These are phyloP conservation scores for Atalantia buxifolia DNA, from an alignment of 345 rosid species.

Conservation along the genomic window DNA sequence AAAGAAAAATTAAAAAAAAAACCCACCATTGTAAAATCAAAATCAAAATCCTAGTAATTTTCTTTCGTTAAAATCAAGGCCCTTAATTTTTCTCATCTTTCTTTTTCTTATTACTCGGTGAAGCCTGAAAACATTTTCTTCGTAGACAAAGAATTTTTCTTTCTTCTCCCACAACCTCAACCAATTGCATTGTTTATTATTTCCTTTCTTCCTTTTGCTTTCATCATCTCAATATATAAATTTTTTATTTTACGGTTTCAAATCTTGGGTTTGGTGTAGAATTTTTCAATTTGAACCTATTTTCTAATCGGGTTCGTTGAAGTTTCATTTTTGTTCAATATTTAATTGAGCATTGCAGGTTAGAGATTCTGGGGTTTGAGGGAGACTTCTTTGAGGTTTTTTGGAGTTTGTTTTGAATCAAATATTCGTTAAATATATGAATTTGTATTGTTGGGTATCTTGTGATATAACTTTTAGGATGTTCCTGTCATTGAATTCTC, in stretches of 20 bases:
- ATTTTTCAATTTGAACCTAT: conserved; percentile 5
- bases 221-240: background rate
- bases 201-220: background rate
- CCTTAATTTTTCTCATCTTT: background rate
- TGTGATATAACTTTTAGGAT: background rate
- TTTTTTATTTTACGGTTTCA: background rate
- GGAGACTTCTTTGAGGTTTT: background rate
- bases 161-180: background rate
- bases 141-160: background rate
- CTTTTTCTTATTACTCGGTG: background rate
- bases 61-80: background rate
- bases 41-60: background rate
- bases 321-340: conserved; percentile 4
- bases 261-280: conserved; percentile 1
- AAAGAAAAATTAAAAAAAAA: background rate
- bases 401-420: background rate
- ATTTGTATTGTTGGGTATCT: background rate
- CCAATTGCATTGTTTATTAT: background rate
- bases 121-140: background rate
- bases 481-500: background rate
- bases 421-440: background rate
- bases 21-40: background rate
- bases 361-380: background rate
- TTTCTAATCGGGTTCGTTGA: conserved; percentile 2
- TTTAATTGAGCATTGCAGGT: background rate